Evolutionary conservation across 257 asterid species (phyloP).

Genomic region (Ehretia macrophylla): DNA sequence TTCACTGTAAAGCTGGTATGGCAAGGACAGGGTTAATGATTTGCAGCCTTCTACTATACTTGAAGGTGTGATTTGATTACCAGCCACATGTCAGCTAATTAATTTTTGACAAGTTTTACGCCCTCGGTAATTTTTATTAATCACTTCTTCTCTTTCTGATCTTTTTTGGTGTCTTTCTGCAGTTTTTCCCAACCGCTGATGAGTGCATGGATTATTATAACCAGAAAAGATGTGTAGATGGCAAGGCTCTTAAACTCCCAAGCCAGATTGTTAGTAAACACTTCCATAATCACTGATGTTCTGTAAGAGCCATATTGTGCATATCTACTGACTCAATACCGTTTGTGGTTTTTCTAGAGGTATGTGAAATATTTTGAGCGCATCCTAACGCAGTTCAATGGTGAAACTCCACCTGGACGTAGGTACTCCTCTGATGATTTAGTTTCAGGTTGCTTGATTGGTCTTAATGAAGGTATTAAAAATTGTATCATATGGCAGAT

Average conservation of each 20-base stretch:
- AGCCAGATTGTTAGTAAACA: slow-evolving; percentile 87
- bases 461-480: slow-evolving; percentile 25
- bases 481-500: slow-evolving; percentile 40
- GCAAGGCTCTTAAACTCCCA: slow-evolving; percentile 89
- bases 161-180: slow-evolving; percentile 23
- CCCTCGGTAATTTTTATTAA: slow-evolving; percentile 14
- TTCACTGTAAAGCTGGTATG: slow-evolving; percentile 98
- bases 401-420: slow-evolving; percentile 92
- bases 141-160: slow-evolving; percentile 18
- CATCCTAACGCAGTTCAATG: slow-evolving; percentile 55
- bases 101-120: slow-evolving; percentile 11
- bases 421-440: slow-evolving; percentile 67
- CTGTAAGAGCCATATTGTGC: slow-evolving; percentile 3
- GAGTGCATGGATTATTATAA: slow-evolving; percentile 90
- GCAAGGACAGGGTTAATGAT: slow-evolving; percentile 99
- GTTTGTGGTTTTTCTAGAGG: slow-evolving; percentile 50
- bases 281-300: slow-evolving; percentile 11
- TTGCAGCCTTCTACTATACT: slow-evolving; percentile 90
- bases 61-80: slow-evolving; percentile 57
- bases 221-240: slow-evolving; percentile 90
- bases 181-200: slow-evolving; percentile 94
- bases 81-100: slow-evolving; percentile 10
- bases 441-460: slow-evolving; percentile 26
- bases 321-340: slow-evolving; percentile 16
- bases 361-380: slow-evolving; percentile 87